Evolutionary conservation across 1,284 basidiomycete genomes (phyloP), one percentile per base, ranked within the genome.

Genomic region (Abortiporus biennis): DNA sequence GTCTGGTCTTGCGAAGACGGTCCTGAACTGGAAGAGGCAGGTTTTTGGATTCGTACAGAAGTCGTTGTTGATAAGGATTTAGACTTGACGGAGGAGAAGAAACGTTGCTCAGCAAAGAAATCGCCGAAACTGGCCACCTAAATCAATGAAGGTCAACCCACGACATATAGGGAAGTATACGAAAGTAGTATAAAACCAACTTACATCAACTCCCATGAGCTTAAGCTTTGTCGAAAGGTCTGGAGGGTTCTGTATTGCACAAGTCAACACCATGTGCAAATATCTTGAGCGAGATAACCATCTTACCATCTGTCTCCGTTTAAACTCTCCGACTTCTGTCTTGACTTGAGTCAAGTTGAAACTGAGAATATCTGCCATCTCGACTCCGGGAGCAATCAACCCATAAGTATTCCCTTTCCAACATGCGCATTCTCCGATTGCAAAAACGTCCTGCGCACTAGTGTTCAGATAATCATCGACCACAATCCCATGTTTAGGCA

Each of bases 61-160:
- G 24, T 49, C 44, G 37, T 54, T 47, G 5, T 48, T 45, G 34
- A 11, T 15, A 40, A 22, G 17, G 40, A 39, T 16, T 34, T 3
- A n/a, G n/a, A n/a, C n/a, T n/a, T n/a, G n/a, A n/a, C n/a, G n/a
- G n/a, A n/a, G n/a, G n/a, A n/a, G 3, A 31, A 31, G 1, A 15
- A 36, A 2, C 67, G 71, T 42, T 71, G 70, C 54, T 87, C 84
- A 0, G 78, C 80, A 47, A 87, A 86, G 58, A 73, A 87, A 60
- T 88, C 82, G 6, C 85, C 85, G 52, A 85, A 85, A n/a, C 73
- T 78, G 15, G 81, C 82, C 3, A 85, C 74, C 67, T 69, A n/a
- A 9, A 31, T 1, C 38, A 8, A 22, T 24, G 9, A 27, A 29
- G 22, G 8, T 2, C n/a, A 35, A 20, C 17, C 12, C 24, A 44